Base-by-base conservation (phyloP, 2,329 filamentous ascomycete species). In the Pezicula neosporulosa region DNA sequence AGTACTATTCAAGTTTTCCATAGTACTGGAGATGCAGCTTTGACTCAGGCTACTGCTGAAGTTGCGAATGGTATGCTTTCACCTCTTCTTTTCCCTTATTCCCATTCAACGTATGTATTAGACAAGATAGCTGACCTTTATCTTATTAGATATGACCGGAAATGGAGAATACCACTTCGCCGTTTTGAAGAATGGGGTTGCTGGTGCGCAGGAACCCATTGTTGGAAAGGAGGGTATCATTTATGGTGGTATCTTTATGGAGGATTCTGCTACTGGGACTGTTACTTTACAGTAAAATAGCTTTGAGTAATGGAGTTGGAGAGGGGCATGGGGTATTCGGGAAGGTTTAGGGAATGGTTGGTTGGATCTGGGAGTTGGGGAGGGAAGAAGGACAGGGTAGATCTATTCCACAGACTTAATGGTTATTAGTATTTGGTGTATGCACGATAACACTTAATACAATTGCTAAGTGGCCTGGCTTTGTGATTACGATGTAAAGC, bases 111-210 rank as follows among this genome's bases (percentile, higher is more conserved):
- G n/a, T n/a, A n/a, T n/a, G n/a, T n/a, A n/a, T n/a, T n/a, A n/a
- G n/a, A n/a, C n/a, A n/a, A n/a, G n/a, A n/a, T n/a, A n/a, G 7
- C 30, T 33, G 12, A 33, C 30, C 7, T 33, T 33, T 10, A 33
- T 7, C 12, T 33, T 3, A 33, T 33, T 3, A 50, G 52, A 55
- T 33, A 49, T 48, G 24, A 10, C 72, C 41, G 81, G 81, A 9
- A 72, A 76, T 47, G 81, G 81, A 21, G 80, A 83, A 62, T 83
- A 77, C 65, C 81, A 85, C 63, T 75, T 84, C 47, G 82, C 81
- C 41, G 62, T 83, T 1, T 68, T 85, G 53, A 85, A 84, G 74
- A 83, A 83, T 71, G 73, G 77, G 7, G 47, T 52, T 18, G 53
- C 6, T 12, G 77, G 75, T 15, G 69, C 67, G 55, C 77, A 80